Evolutionary conservation across 306 rosid genomes (phyloP), one percentile per base, ranked within the genome.

Genomic region (Carpinus fangiana): DNA sequence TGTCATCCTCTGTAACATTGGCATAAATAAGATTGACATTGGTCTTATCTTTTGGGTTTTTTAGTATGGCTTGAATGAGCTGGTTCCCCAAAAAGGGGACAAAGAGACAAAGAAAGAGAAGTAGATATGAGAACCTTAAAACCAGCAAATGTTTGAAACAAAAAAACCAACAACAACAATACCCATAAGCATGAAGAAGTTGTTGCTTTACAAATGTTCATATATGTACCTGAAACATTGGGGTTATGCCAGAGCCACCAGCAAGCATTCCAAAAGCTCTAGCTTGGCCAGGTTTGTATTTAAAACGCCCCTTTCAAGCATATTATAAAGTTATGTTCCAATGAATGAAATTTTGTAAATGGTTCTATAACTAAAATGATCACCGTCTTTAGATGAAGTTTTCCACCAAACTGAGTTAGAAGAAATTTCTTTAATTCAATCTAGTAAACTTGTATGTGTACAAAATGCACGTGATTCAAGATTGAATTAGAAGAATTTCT

Each of bases 181-280:
- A 13, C 2, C 6, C 14, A 16, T 18, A 13, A 20, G 55, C 12
- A 28, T 46, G 41, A 56, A 65, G 60, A 34, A 66, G 20, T 62
- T 57, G 13, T 16, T 3, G 41, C 68, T 34, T 64, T 53, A 17
- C 3, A 12, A 51, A 53, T 43, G 55, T 71, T 21, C 10, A 68
- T 31, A 65, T 72, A 18, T 28, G 47, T 82, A 90, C 97, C 97
- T 92, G 97, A 83, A 89, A 90, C 97, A 92, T 92, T 28, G 97
- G 96, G 73, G 97, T 92, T n/a, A 90, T 86, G 73, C 97, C 97
- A 23, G 96, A 79, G 43, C 96, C 96, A 73, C 97, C 97, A 4
- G 97, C 96, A 77, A 92, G 75, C 97, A 92, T 90, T 79, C 97
- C 97, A 57, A 84, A 83, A 34, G 91, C 90, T 76, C 83, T 71